Percentiles rank a stretch among this genome's conserved stretches.
phyloP scores from a whole-genome alignment of 1,284 basidiomycete species.

The Pseudozyma thailandica region DNA sequence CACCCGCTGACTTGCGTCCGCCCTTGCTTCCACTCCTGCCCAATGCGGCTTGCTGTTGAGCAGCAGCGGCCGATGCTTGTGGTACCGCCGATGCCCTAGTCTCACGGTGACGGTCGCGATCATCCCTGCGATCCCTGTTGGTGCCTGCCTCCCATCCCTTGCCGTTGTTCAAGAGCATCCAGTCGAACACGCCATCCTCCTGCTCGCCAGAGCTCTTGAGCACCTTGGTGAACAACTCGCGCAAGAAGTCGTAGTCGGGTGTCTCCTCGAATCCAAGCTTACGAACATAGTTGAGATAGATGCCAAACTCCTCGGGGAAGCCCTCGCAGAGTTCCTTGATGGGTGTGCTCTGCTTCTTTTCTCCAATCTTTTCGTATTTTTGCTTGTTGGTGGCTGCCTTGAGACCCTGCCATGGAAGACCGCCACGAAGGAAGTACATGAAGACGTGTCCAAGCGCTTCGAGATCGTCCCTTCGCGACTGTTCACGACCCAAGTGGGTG shows the following conservation, averaged over 20 bases:
- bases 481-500: constrained; percentile 89
- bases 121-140: constrained; percentile 63
- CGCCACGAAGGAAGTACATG: constrained; percentile 68
- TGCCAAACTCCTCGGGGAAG: constrained; percentile 90
- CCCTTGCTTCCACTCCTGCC: constrained; percentile 57
- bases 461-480: constrained; percentile 67
- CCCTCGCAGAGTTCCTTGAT: constrained; percentile 94
- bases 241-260: constrained; percentile 93
- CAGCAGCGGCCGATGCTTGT: constrained; percentile 30
- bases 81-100: constrained; percentile 38
- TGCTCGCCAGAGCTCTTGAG: constrained; percentile 86
- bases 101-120: constrained; percentile 58
- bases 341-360: constrained; percentile 96
- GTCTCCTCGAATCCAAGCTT: constrained; percentile 92
- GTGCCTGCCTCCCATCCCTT: constrained; percentile 91
- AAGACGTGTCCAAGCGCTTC: constrained; percentile 67
- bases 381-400: constrained; percentile 74
- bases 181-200: constrained; percentile 89
- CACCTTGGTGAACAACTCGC: constrained; percentile 89
- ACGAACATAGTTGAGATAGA: constrained; percentile 87
- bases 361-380: constrained; percentile 98
- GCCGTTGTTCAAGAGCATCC: constrained; percentile 88
- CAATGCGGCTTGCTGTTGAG: constrained; percentile 38
- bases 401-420: constrained; percentile 67
- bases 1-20: constrained; percentile 58